Conservation (phyloP, 768 basidiomycete species). For the Wakefieldia striispora region DNA sequence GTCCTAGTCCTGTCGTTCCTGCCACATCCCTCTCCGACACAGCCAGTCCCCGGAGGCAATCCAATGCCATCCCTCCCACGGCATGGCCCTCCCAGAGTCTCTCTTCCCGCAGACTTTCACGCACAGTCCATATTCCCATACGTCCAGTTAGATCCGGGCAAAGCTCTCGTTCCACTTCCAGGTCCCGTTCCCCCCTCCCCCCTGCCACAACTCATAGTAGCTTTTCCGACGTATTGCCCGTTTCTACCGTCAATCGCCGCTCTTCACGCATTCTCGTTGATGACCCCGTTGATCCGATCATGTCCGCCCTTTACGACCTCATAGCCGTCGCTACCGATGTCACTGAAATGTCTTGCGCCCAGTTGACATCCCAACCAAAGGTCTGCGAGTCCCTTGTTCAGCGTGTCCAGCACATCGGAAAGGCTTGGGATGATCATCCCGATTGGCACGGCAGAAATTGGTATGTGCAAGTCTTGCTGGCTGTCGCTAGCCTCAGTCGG, state of each 20-base stretch:
- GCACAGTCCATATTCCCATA: constrained; percentile 74
- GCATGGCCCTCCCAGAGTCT: constrained; percentile 56
- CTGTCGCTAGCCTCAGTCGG: constrained; percentile 91
- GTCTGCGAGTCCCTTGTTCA: constrained; percentile 84
- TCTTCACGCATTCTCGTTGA: constrained; percentile 82
- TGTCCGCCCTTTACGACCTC: constrained; percentile 86
- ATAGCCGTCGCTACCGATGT: constrained; percentile 94
- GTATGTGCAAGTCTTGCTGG: constrained; percentile 96
- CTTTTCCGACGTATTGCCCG: constrained; percentile 54
- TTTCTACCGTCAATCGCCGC: constrained; percentile 58
- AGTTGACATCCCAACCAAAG: constrained; percentile 84
- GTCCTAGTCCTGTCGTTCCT: constrained; percentile 62
- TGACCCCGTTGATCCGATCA: constrained; percentile 85
- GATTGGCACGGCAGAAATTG: constrained; percentile 98
- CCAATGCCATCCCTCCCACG: constrained; percentile 45
- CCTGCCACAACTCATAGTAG: constrained; percentile 60
- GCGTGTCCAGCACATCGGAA: constrained; percentile 87
- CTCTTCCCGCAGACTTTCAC: constrained; percentile 78
- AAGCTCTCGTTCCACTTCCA: constrained; percentile 91
- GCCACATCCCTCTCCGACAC: constrained; percentile 60
- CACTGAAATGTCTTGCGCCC: constrained; percentile 81
- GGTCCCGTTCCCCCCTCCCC: constrained; percentile 91
- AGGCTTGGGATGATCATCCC: constrained; percentile 95
- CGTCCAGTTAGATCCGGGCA: constrained; percentile 69
- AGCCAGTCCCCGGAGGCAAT: constrained; percentile 63